phyloP scores from a whole-genome alignment of 2,329 filamentous ascomycete genomes.

The Pyrenophora tritici-repentis region DNA sequence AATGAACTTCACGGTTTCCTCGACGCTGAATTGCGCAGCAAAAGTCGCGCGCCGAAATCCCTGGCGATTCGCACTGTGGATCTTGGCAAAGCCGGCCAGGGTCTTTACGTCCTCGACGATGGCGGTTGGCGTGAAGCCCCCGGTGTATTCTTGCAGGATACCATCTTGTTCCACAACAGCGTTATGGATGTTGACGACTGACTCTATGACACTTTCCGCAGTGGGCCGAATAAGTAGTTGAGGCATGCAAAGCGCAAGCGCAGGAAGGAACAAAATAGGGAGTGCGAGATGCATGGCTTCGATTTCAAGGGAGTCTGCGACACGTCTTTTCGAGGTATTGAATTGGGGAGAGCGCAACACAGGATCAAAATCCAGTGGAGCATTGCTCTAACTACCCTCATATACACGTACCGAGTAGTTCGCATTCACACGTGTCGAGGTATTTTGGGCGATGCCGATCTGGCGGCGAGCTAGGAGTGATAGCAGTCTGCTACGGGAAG shows the following conservation, averaged over 20 bases:
- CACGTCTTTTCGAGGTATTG: too few relatives aligned
- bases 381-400: too few relatives aligned
- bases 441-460: too few relatives aligned
- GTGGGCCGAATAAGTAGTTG: neutral
- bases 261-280: neutral
- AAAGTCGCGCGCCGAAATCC: slow-evolving; percentile 19
- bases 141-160: slow-evolving; percentile 10
- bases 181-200: slow-evolving; percentile 19
- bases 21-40: slow-evolving; percentile 12
- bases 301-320: too few relatives aligned
- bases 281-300: too few relatives aligned
- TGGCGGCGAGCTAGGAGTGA: too few relatives aligned
- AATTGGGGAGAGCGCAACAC: too few relatives aligned
- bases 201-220: slow-evolving; percentile 8
- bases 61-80: slow-evolving; percentile 24
- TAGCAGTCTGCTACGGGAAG: too few relatives aligned
- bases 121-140: slow-evolving; percentile 8
- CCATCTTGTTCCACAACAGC: slow-evolving; percentile 20
- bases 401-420: neutral
- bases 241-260: slow-evolving; percentile 1
- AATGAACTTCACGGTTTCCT: slow-evolving; percentile 13
- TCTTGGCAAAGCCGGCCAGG: slow-evolving; percentile 21
- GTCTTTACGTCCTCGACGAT: slow-evolving; percentile 21
- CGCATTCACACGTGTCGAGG: neutral
- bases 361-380: too few relatives aligned